These are phyloP conservation scores for Immersiporthe knoxdaviesiana DNA, from an alignment of 2,329 filamentous ascomycete species.

Conservation along the genomic window DNA sequence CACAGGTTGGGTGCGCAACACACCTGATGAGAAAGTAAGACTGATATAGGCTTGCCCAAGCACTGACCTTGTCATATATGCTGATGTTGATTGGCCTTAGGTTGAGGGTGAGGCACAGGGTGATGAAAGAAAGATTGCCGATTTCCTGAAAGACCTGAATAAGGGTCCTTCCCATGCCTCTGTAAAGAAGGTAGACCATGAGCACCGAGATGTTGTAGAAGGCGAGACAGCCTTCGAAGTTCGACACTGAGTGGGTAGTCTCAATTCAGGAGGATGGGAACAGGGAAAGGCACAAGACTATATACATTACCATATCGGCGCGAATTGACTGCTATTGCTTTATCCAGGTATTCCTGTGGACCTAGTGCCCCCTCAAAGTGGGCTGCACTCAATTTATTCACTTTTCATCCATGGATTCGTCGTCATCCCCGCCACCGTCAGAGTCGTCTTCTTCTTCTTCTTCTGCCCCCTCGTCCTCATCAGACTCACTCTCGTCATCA, in stretches of 20 bases:
- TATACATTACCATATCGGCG: background rate
- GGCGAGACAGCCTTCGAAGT: constrained; percentile 71
- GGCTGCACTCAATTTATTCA: constrained; percentile 34
- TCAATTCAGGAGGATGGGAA: background rate
- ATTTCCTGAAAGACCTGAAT: constrained; percentile 75
- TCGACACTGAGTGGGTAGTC: constrained; percentile 39
- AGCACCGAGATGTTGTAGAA: constrained; percentile 65
- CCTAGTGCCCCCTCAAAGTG: background rate
- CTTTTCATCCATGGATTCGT: constrained; percentile 63
- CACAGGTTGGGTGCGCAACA: constrained; percentile 67
- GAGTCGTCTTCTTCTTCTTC: constrained; percentile 46
- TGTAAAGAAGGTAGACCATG: constrained; percentile 74
- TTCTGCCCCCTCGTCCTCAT: constrained; percentile 60
- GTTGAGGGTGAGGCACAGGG: constrained; percentile 92
- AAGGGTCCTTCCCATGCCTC: constrained; percentile 72
- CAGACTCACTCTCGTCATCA: constrained; percentile 68
- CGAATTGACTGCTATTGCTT: constrained; percentile 9
- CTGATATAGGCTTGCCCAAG: background rate
- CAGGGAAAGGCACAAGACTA: background rate
- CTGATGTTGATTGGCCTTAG: constrained; percentile 49
- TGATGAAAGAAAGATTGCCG: constrained; percentile 62
- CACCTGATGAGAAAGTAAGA: constrained; percentile 56
- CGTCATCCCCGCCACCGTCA: constrained; percentile 43
- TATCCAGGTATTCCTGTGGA: background rate
- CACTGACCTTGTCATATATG: background rate